Conservation (phyloP, 2,329 filamentous ascomycete species). For the Xylariaceae sp. region DNA sequence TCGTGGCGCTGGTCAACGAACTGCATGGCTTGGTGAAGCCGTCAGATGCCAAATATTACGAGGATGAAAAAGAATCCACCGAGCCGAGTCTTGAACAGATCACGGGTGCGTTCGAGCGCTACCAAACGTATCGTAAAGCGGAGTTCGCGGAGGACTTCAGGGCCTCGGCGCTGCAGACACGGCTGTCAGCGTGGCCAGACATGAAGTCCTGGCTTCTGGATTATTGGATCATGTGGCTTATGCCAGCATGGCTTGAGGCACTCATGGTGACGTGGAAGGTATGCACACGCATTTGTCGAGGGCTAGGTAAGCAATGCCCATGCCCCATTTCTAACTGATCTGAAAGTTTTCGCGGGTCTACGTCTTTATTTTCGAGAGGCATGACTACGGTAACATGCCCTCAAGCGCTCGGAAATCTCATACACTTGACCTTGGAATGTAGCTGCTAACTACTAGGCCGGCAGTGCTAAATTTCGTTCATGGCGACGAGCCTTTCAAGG, state of each 20-base stretch:
- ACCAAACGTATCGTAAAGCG: neutral
- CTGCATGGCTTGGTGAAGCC: constrained; percentile 2
- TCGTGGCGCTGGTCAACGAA: constrained; percentile 9
- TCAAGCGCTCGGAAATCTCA: too few species aligned
- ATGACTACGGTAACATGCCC: too few species aligned
- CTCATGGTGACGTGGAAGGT: neutral
- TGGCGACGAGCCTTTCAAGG: constrained; percentile 9
- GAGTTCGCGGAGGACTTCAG: too few species aligned
- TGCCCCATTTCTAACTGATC: too few species aligned
- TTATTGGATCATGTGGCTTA: neutral
- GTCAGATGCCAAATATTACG: neutral
- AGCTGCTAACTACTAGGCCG: too few species aligned
- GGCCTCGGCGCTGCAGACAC: too few species aligned
- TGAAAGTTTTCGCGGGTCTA: too few species aligned
- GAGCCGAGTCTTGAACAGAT: neutral
- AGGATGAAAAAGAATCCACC: neutral
- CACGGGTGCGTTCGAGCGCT: constrained; percentile 2
- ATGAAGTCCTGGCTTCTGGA: constrained; percentile 5
- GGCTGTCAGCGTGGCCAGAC: neutral
- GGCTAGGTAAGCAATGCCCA: too few species aligned
- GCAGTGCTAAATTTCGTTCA: constrained; percentile 11
- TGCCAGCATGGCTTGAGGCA: neutral
- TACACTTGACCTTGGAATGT: too few species aligned
- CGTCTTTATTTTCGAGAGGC: too few species aligned
- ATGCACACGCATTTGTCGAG: neutral